Evolutionary conservation across 2,329 filamentous ascomycete genomes (phyloP), one percentile per base, ranked within the genome.

Genomic region (Furcasterigmium furcatum): DNA sequence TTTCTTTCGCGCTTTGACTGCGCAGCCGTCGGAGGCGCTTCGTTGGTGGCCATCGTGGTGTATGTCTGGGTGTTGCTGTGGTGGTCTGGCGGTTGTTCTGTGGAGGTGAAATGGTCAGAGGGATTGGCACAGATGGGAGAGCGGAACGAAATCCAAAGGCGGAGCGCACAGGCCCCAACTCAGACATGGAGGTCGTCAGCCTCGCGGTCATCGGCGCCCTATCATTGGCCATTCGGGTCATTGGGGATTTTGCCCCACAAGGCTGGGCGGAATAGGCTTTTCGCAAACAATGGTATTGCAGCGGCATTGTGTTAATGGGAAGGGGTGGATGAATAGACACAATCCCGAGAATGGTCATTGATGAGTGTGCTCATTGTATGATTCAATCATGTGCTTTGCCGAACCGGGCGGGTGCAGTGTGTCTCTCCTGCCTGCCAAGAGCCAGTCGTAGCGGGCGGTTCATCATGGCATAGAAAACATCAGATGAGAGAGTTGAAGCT

Each of bases 1-100:
- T 91, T 85, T 67, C 95, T 94, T 70, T 97, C 92, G 65, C 90
- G 82, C 73, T 96, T 96, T 34, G 89, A 92, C 51, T 74, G 74
- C n/a, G 71, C 58, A 30, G 48, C 42, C 57, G 59, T 56, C 39
- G 63, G 46, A 48, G 59, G 58, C 44, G 59, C 59, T 47, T 71
- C 66, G 55, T 60, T 70, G 36, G 68, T 59, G 44, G 67, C 67
- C 69, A 72, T 72, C 55, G 43, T 50, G 47, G 10, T n/a, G 16
- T 13, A n/a, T n/a, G 9, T n/a, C n/a, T 27, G 9, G 18, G 6
- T 20, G 38, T 27, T 35, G 44, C n/a, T 40, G n/a, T 18, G 14
- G 18, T 19, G 34, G 6, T 19, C 16, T 36, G 34, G 34, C n/a
- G 34, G 16, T 9, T 12, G 16, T 16, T 7, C 16, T 36, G 34